phyloP scores from a whole-genome alignment of 768 basidiomycete genomes.

The Clavaria fumosa region DNA sequence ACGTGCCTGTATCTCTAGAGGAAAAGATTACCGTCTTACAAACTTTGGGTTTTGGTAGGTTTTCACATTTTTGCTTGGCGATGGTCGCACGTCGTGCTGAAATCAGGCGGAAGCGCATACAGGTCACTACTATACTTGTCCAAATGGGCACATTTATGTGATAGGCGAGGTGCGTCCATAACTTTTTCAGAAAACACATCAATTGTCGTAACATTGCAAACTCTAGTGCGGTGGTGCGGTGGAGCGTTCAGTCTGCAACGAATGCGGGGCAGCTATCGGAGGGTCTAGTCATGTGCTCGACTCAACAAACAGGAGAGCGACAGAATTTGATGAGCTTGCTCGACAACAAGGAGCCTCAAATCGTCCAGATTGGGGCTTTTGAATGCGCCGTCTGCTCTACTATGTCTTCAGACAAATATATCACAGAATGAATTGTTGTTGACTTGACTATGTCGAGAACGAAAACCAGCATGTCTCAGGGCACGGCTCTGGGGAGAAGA shows the following conservation, averaged over 20 bases:
- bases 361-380: no score
- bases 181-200: background rate
- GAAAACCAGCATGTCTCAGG: no score
- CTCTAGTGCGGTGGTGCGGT: conserved; percentile 44
- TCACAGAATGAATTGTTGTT: no score
- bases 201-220: background rate
- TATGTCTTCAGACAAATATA: no score
- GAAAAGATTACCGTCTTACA: conserved; percentile 37
- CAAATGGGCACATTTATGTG: conserved; percentile 47
- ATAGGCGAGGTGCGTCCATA: conserved; percentile 33
- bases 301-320: conserved; percentile 27
- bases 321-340: conserved; percentile 33
- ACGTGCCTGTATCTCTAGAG: conserved; percentile 34
- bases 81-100: background rate
- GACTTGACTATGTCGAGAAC: no score
- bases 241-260: conserved; percentile 33
- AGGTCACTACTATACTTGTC: conserved; percentile 36
- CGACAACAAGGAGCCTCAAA: conserved; percentile 19
- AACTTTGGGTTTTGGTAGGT: conserved; percentile 34
- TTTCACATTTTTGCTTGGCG: no score
- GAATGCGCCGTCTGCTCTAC: no score
- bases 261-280: conserved; percentile 41
- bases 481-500: no score
- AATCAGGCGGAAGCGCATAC: conserved; percentile 17
- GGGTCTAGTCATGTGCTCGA: conserved; percentile 29